Evolutionary conservation across 164 flowering plant genomes (phyloP), one percentile per base, ranked within the genome.

Genomic region (Cinnamomum micranthum): DNA sequence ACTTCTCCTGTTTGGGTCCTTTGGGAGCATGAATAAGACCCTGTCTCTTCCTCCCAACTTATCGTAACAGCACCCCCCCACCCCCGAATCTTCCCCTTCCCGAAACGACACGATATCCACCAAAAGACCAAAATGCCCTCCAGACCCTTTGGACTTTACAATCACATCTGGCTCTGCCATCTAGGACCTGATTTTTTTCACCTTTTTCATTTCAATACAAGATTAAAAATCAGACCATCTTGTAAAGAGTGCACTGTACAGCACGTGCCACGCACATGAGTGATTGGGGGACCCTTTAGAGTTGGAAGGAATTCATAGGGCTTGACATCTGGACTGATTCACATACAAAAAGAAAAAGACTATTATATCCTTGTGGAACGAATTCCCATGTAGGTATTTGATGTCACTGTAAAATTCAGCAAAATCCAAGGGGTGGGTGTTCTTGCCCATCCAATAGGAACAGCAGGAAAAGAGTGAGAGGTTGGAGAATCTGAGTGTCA

Each of bases 241-340:
- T 27, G 69, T 1, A 31, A 2, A 25, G 15, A 17, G 69, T 66
- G 69, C 47, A 66, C 20, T 66, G 69, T 19, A 31, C 17, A 66
- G 33, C 69, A 66, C 69, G 41, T 27, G 69, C 47, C 9, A 6
- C 35, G n/a, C 69, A 66, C 69, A 66, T 66, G 69, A 31, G n/a
- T 7, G 7, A 35, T 7, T 25, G 69, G 20, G 47, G n/a, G n/a
- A 0, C 69, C 47, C 11, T 9, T 6, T 41, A 41, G 47, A 9
- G 1, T 41, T 41, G 9, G 47, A 41, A 41, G 10, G 47, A 41
- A 41, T 41, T 41, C 47, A 41, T 41, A 41, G 47, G 47, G 47
- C 47, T 9, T 41, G 47, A 41, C 47, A 41, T 9, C 9, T 41
- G 47, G 47, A 41, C 47, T 41, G 10, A 41, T 41, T 41, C 10